A percentile compares a stretch with the other conserved stretches of the same genome.
Conservation (phyloP, 2,329 filamentous ascomycete species). For the Chrysoporthe cubensis region DNA sequence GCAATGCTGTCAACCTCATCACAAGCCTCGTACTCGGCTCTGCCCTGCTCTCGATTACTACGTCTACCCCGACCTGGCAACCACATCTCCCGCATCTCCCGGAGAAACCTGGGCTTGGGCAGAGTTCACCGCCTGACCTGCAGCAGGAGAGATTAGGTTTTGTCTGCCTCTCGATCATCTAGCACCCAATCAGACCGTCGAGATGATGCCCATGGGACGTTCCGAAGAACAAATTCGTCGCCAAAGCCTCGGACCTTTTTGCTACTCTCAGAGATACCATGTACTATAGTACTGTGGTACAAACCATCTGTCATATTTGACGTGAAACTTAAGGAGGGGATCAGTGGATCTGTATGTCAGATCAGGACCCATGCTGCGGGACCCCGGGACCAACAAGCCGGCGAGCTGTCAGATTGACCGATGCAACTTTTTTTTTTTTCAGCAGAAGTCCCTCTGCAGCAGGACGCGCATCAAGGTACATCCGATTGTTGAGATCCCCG, state of each 20-base stretch:
- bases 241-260: no score
- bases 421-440: neutral
- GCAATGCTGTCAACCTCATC: neutral
- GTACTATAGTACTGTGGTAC: neutral
- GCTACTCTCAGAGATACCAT: no score
- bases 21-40: neutral
- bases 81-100: neutral
- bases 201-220: neutral
- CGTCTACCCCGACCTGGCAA: neutral
- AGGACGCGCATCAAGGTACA: neutral
- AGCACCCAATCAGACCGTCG: neutral
- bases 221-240: neutral
- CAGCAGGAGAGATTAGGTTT: neutral
- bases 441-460: neutral
- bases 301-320: slow-evolving; percentile 4
- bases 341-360: slow-evolving; percentile 15
- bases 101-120: neutral
- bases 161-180: neutral
- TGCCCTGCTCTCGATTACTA: neutral
- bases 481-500: neutral
- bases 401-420: slow-evolving; percentile 20
- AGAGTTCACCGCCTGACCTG: neutral
- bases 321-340: slow-evolving; percentile 1
- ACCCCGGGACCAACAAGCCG: slow-evolving; percentile 23
- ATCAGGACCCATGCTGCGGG: slow-evolving; percentile 6